Conservation (phyloP, 495 filamentous ascomycete genomes). For the Lasiosphaeris hirsuta region DNA sequence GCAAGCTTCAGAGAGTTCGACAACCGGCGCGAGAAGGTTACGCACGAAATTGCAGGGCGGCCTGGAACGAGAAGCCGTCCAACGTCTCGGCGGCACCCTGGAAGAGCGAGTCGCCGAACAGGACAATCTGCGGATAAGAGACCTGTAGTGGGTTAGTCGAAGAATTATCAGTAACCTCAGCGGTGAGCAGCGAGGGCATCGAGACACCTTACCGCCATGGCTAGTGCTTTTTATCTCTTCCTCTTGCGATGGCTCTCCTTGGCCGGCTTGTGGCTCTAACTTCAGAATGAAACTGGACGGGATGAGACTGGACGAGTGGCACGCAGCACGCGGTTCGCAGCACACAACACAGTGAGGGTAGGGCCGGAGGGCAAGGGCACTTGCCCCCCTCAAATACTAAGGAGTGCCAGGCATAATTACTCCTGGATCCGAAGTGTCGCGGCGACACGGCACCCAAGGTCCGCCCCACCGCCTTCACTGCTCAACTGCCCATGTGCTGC, state of each 20-base stretch:
- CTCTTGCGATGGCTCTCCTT: too few relatives aligned
- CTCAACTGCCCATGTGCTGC: not conserved
- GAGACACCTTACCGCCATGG: constrained; percentile 24
- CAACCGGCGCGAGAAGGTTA: not conserved
- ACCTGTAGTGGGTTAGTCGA: constrained; percentile 22
- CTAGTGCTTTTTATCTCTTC: not conserved
- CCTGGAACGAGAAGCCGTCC: constrained; percentile 66
- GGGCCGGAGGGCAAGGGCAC: not conserved
- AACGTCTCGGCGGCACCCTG: constrained; percentile 56
- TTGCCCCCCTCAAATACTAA: too few relatives aligned
- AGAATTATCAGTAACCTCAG: constrained; percentile 13
- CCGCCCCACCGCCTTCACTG: constrained; percentile 7
- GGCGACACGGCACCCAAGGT: constrained; percentile 8
- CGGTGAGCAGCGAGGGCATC: not conserved
- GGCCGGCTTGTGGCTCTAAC: too few relatives aligned
- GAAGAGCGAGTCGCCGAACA: constrained; percentile 81
- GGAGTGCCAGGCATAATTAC: not conserved
- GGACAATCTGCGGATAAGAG: constrained; percentile 61
- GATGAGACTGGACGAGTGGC: not conserved
- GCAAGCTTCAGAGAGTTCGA: not conserved
- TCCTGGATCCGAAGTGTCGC: constrained; percentile 1
- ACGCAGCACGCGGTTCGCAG: too few relatives aligned
- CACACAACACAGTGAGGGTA: too few relatives aligned
- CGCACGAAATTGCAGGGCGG: constrained; percentile 67
- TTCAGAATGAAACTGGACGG: not conserved